These are phyloP conservation scores for Hypoxylon sp. DNA, from an alignment of 2,329 filamentous ascomycete species.

Conservation along the genomic window DNA sequence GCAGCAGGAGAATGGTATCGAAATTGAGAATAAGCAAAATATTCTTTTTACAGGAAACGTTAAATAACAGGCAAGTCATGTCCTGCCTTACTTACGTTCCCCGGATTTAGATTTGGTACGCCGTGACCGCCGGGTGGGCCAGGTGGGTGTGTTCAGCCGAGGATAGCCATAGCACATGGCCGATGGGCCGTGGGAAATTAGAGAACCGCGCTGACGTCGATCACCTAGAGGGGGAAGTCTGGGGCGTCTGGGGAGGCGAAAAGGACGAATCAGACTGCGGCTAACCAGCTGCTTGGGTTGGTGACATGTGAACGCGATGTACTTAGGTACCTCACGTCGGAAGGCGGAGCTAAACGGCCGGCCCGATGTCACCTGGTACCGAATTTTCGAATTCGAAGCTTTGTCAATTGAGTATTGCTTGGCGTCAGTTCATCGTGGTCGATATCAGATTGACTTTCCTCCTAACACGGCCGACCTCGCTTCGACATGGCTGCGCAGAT, in stretches of 20 bases:
- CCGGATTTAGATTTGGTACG: conserved; percentile 22
- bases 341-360: conserved; percentile 16
- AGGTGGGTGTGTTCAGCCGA: conserved; percentile 42
- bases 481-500: conserved; percentile 49
- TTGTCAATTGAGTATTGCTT: conserved; percentile 21
- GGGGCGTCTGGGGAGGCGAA: conserved; percentile 18
- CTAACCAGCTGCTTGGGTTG: conserved; percentile 17
- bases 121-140: conserved; percentile 30
- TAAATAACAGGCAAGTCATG: neutral
- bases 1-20: neutral
- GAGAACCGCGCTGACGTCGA: conserved; percentile 35
- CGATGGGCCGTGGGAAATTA: conserved; percentile 27
- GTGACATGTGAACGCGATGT: conserved; percentile 27
- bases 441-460: conserved; percentile 11
- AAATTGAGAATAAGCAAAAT: neutral
- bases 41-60: conserved; percentile 12
- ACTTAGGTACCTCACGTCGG: neutral
- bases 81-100: conserved; percentile 29
- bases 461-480: conserved; percentile 6
- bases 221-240: no score
- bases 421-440: conserved; percentile 1
- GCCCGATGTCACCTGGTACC: conserved; percentile 41
- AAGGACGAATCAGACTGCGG: conserved; percentile 24
- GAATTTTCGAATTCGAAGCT: conserved; percentile 30
- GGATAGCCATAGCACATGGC: conserved; percentile 35